Evolutionary conservation across 2,329 filamentous ascomycete genomes (phyloP).

Genomic region (Aotearoamyces nothofagi): DNA sequence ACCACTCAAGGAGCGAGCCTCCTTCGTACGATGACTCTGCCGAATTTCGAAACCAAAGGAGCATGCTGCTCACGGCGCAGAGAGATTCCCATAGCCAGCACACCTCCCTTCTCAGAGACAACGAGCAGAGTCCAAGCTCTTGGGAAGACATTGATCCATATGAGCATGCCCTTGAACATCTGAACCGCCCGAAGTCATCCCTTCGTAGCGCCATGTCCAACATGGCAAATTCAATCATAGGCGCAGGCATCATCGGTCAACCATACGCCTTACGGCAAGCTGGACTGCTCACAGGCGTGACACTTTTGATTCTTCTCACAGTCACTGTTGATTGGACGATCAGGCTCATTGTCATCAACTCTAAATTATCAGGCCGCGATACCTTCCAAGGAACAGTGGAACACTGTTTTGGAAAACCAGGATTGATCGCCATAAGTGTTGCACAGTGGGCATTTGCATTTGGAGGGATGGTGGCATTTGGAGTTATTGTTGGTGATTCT

Average conservation of each 20-base stretch:
- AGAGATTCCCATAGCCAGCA: no score
- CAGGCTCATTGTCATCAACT: conserved; percentile 90
- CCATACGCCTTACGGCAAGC: conserved; percentile 94
- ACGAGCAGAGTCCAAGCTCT: not conserved
- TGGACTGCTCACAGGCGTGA: conserved; percentile 64
- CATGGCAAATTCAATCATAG: conserved; percentile 98
- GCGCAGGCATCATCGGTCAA: conserved; percentile 63
- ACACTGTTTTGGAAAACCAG: conserved; percentile 80
- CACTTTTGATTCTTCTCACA: conserved; percentile 67
- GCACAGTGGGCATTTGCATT: conserved; percentile 99
- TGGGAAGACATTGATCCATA: conserved; percentile 25
- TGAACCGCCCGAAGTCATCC: conserved; percentile 60
- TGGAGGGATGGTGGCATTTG: conserved; percentile 96
- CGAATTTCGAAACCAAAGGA: not conserved
- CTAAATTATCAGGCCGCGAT: conserved; percentile 84
- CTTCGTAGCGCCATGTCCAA: conserved; percentile 93
- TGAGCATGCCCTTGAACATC: conserved; percentile 15
- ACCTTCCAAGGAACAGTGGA: conserved; percentile 95
- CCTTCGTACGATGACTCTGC: conserved; percentile 25
- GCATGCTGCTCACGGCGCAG: not conserved
- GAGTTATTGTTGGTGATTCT: conserved; percentile 90
- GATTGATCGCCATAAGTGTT: conserved; percentile 73
- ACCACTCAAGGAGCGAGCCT: conserved; percentile 18
- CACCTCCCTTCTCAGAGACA: conserved; percentile 65
- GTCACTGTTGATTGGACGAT: conserved; percentile 94